Conservation (phyloP, 108 stramenopile genomes). For the Nitzschia inconspicua region DNA sequence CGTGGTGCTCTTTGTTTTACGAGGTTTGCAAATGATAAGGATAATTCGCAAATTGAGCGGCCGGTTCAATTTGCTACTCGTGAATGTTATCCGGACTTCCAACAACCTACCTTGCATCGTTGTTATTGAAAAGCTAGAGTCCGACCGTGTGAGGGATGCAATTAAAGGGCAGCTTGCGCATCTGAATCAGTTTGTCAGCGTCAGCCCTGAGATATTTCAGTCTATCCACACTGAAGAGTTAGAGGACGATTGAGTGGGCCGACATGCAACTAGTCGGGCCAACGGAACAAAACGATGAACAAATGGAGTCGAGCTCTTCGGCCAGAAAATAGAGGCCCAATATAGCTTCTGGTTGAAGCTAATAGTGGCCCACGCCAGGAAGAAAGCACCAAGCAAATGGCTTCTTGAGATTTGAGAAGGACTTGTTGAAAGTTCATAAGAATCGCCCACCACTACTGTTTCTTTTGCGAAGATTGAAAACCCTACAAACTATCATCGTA, state of each 20-base stretch:
- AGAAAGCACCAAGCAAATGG: no score
- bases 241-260: conserved; percentile 45
- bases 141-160: conserved; percentile 46
- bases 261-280: no score
- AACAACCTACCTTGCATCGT: conserved; percentile 72
- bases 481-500: no score
- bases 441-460: no score
- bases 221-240: conserved; percentile 63
- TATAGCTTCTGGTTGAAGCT: no score
- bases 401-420: no score
- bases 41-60: conserved; percentile 67
- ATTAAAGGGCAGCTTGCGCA: conserved; percentile 64
- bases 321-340: no score
- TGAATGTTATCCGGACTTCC: conserved; percentile 59
- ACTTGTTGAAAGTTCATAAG: no score
- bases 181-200: conserved; percentile 59
- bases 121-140: conserved; percentile 55
- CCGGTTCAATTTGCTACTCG: conserved; percentile 46
- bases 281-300: no score
- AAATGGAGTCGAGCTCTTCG: no score
- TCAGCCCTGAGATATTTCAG: conserved; percentile 59
- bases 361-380: no score
- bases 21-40: conserved; percentile 62
- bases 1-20: conserved; percentile 66
- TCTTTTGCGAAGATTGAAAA: no score